Conservation (phyloP, 768 basidiomycete species). For the Boletus rubropictus region DNA sequence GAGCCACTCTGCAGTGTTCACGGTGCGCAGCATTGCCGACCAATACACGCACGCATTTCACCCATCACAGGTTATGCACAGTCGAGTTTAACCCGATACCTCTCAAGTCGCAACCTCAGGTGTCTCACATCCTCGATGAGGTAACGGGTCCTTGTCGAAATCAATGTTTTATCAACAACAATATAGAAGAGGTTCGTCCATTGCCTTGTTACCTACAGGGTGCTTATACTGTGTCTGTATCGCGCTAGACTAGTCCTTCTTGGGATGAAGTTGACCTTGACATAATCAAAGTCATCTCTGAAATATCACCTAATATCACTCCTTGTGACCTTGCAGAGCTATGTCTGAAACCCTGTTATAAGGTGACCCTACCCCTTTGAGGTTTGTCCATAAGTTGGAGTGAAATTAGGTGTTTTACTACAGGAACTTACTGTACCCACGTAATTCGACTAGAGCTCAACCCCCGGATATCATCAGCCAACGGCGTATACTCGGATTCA, state of each 20-base stretch:
- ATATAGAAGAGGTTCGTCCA: slow-evolving; percentile 11
- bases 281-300: slow-evolving; percentile 35
- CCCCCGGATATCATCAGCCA: slow-evolving; percentile 4
- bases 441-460: neutral
- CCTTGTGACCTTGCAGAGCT: slow-evolving; percentile 54
- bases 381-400: slow-evolving; percentile 1
- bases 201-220: neutral
- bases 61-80: slow-evolving; percentile 13
- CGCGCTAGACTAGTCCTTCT: slow-evolving; percentile 17
- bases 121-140: slow-evolving; percentile 1
- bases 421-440: slow-evolving; percentile 7
- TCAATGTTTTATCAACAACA: slow-evolving; percentile 24
- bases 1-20: slow-evolving; percentile 48
- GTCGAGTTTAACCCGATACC: slow-evolving; percentile 22
- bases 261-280: slow-evolving; percentile 40
- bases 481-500: slow-evolving; percentile 12
- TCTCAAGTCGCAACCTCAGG: neutral
- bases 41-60: slow-evolving; percentile 10
- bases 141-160: slow-evolving; percentile 22
- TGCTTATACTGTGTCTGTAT: neutral
- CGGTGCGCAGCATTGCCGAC: slow-evolving; percentile 28
- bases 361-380: slow-evolving; percentile 34
- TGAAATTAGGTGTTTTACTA: slow-evolving; percentile 22
- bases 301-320: slow-evolving; percentile 39
- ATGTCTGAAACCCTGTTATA: slow-evolving; percentile 53